Percentiles rank a stretch among this genome's conserved stretches.
These are phyloP conservation scores for Calonectria henricotiae DNA, from an alignment of 2,329 filamentous ascomycete genomes.

Conservation along the genomic window DNA sequence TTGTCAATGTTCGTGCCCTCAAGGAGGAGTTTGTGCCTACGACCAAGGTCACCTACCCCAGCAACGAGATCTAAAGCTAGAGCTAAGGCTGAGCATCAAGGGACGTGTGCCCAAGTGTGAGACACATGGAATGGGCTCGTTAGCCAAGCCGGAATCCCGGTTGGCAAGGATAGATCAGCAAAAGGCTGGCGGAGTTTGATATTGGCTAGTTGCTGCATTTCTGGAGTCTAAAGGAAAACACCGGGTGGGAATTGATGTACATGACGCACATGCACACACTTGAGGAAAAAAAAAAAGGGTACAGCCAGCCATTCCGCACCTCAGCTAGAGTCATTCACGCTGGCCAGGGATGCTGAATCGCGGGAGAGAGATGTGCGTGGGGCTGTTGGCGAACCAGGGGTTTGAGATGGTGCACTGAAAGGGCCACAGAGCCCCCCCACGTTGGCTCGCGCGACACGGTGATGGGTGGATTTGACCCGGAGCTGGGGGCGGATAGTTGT, in stretches of 20 bases:
- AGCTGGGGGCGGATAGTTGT: conserved; percentile 38
- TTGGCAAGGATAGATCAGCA: conserved; percentile 2
- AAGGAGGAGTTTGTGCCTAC: conserved; percentile 84
- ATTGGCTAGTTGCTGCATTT: conserved; percentile 20
- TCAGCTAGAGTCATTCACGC: conserved; percentile 26
- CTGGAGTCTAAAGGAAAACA: conserved; percentile 37
- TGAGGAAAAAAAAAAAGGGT: conserved; percentile 11
- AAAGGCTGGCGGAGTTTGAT: conserved; percentile 19
- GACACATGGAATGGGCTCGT: conserved; percentile 1
- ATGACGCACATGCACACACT: conserved; percentile 22
- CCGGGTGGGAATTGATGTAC: conserved; percentile 32
- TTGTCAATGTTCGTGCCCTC: conserved; percentile 78
- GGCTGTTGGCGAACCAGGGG: conserved; percentile 43
- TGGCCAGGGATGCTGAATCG: conserved; percentile 45
- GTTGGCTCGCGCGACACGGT: conserved; percentile 49
- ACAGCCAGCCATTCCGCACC: conserved; percentile 31
- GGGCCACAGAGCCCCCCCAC: conserved; percentile 47
- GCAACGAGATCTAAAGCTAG: conserved; percentile 73
- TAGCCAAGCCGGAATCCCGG: not conserved
- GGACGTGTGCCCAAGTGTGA: conserved; percentile 8
- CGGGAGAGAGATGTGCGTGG: conserved; percentile 38
- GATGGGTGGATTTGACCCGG: conserved; percentile 51
- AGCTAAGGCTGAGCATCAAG: not conserved
- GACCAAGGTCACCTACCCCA: conserved; percentile 78
- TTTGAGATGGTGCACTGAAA: conserved; percentile 36